Evolutionary conservation across 495 filamentous ascomycete species (phyloP).

Genomic region (Bacidia gigantensis): DNA sequence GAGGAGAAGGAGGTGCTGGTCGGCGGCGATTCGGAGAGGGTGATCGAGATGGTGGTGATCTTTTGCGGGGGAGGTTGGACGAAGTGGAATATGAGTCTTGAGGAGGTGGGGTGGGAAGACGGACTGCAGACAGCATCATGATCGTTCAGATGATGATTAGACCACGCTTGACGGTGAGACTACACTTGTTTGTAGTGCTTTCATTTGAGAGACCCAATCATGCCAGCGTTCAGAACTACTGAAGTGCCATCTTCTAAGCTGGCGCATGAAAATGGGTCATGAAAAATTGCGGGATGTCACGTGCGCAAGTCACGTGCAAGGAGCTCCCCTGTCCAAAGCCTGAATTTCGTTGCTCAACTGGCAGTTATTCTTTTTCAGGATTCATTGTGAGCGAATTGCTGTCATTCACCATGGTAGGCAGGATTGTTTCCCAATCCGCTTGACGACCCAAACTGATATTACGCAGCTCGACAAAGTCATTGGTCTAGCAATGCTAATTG

Average conservation of each 20-base stretch:
- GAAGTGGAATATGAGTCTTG: constrained; percentile 32
- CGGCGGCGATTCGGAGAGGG: constrained; percentile 49
- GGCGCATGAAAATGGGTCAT: no score
- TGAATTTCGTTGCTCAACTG: neutral
- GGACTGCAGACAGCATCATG: constrained; percentile 51
- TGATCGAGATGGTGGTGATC: constrained; percentile 48
- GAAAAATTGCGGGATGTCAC: no score
- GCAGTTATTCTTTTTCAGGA: no score
- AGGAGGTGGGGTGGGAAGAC: constrained; percentile 53
- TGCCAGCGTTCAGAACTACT: no score
- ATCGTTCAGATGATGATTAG: neutral
- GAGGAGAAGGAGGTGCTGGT: constrained; percentile 31
- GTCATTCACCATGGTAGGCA: constrained; percentile 13
- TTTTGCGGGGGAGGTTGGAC: constrained; percentile 41
- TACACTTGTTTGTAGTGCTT: no score
- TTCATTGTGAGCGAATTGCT: neutral
- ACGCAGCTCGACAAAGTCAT: constrained; percentile 83
- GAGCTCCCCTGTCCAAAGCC: no score
- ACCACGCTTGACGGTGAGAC: no score
- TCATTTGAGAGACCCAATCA: no score
- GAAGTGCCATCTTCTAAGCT: no score
- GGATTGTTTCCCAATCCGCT: neutral
- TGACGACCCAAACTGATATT: neutral
- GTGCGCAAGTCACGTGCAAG: no score
- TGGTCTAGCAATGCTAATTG: constrained; percentile 93